phyloP scores from a whole-genome alignment of 1,139 yeast species.

The Geotrichum europaeum region DNA sequence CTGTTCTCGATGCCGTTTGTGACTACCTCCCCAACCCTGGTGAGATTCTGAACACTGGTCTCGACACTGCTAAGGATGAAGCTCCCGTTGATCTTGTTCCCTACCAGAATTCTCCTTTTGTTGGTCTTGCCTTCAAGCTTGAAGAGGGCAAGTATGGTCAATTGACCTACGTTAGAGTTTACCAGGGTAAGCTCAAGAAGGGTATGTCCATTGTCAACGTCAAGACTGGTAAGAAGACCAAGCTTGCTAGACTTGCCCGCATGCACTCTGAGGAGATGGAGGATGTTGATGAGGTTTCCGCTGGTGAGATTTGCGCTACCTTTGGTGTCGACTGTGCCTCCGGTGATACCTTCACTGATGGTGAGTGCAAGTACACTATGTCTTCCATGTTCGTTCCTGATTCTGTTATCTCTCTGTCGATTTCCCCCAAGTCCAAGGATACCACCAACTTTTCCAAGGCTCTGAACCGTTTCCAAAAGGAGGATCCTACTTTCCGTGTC shows the following conservation, averaged over 20 bases:
- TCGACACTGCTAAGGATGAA: slow-evolving; percentile 68
- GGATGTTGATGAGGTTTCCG: slow-evolving; percentile 90
- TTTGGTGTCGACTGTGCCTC: slow-evolving; percentile 99
- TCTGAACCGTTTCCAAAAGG: slow-evolving; percentile 93
- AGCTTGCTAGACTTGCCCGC: slow-evolving; percentile 91
- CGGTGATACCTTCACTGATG: slow-evolving; percentile 94
- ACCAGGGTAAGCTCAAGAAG: slow-evolving; percentile 90
- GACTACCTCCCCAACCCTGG: slow-evolving; percentile 94
- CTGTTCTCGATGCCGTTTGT: slow-evolving; percentile 91
- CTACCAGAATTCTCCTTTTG: slow-evolving; percentile 70
- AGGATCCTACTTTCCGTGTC: slow-evolving; percentile 97
- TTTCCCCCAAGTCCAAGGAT: slow-evolving; percentile 83
- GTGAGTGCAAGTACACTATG: slow-evolving; percentile 67
- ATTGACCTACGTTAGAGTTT: slow-evolving; percentile 90
- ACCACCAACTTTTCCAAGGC: slow-evolving; percentile 91
- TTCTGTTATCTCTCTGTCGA: slow-evolving; percentile 90
- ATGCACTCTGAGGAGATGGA: slow-evolving; percentile 99
- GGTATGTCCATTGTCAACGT: slow-evolving; percentile 86
- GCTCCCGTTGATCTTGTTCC: slow-evolving; percentile 71
- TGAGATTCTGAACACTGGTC: slow-evolving; percentile 83
- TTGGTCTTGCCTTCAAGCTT: slow-evolving; percentile 93
- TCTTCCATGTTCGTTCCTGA: slow-evolving; percentile 98
- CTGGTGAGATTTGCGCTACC: slow-evolving; percentile 99
- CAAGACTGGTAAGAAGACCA: slow-evolving; percentile 88
- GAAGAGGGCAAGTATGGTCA: slow-evolving; percentile 99